A percentile compares a stretch with the other conserved stretches of the same genome.
Evolutionary conservation across 1,139 yeast species (phyloP).

Genomic region (Blastobotrys raffinosifermentans): DNA sequence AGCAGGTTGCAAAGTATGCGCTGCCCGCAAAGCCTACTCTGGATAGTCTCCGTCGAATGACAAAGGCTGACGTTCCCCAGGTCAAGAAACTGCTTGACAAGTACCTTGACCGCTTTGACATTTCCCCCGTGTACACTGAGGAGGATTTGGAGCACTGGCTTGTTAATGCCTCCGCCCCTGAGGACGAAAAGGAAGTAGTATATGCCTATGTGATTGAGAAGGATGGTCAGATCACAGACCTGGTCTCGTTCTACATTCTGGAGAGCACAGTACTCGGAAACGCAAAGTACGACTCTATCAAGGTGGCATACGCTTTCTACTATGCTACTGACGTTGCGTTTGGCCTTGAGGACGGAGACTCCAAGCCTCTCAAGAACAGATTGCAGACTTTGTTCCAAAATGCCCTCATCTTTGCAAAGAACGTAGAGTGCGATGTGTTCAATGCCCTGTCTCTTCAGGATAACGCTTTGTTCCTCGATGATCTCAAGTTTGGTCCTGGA

Average conservation of each 20-base stretch:
- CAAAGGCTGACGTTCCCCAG: conserved; percentile 53
- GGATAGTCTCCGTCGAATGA: conserved; percentile 62
- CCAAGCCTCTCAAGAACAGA: conserved; percentile 46
- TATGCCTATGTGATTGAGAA: conserved; percentile 68
- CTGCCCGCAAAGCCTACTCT: conserved; percentile 54
- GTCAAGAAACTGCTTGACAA: conserved; percentile 53
- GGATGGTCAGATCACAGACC: conserved; percentile 68
- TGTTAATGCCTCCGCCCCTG: conserved; percentile 28
- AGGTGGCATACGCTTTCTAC: conserved; percentile 85
- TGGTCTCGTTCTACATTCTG: conserved; percentile 79
- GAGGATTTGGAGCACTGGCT: conserved; percentile 83
- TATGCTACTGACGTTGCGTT: conserved; percentile 55
- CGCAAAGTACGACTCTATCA: conserved; percentile 58
- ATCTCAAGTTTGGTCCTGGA: conserved; percentile 86
- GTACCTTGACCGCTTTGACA: conserved; percentile 65
- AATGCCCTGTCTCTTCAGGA: conserved; percentile 91
- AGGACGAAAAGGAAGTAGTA: conserved; percentile 47
- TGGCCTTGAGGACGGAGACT: conserved; percentile 13
- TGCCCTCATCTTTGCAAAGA: conserved; percentile 70
- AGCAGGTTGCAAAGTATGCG: conserved; percentile 76
- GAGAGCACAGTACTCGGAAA: conserved; percentile 82
- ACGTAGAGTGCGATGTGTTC: conserved; percentile 73
- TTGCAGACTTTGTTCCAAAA: conserved; percentile 60
- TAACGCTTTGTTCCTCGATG: conserved; percentile 72
- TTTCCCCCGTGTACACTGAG: conserved; percentile 60